These are phyloP conservation scores for Aureobasidium mangrovei DNA, from an alignment of 2,329 filamentous ascomycete genomes.

Conservation along the genomic window DNA sequence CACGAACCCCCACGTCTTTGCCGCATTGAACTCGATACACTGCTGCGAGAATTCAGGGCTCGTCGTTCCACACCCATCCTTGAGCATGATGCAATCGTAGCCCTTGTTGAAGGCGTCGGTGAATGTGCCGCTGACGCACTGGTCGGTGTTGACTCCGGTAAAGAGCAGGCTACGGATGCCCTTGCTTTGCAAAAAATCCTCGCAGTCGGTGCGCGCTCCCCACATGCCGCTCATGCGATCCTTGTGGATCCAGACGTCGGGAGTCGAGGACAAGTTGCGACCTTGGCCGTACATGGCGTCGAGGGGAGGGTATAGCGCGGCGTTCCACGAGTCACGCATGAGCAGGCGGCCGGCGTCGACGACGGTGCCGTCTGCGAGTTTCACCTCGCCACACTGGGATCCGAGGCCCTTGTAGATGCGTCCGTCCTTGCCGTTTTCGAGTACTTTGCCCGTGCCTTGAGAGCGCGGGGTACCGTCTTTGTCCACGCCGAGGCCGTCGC, in stretches of 20 bases:
- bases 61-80: constrained; percentile 47
- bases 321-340: constrained; percentile 50
- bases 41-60: constrained; percentile 33
- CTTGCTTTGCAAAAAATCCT: constrained; percentile 33
- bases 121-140: constrained; percentile 50
- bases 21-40: constrained; percentile 29
- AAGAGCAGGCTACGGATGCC: constrained; percentile 46
- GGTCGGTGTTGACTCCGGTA: constrained; percentile 53
- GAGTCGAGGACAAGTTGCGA: constrained; percentile 18
- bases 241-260: constrained; percentile 48
- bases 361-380: constrained; percentile 29
- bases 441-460: constrained; percentile 14
- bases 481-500: constrained; percentile 18
- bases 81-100: constrained; percentile 47
- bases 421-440: constrained; percentile 20
- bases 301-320: constrained; percentile 42
- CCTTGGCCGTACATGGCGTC: constrained; percentile 30
- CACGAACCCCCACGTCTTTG: constrained; percentile 28
- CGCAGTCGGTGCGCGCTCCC: constrained; percentile 36
- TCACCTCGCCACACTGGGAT: constrained; percentile 22
- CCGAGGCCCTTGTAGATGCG: constrained; percentile 27
- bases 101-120: constrained; percentile 48
- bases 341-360: constrained; percentile 39
- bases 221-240: constrained; percentile 52
- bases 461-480: constrained; percentile 19